These are phyloP conservation scores for Telopea speciosissima DNA, from an alignment of 177 flowering plant species.

Conservation along the genomic window DNA sequence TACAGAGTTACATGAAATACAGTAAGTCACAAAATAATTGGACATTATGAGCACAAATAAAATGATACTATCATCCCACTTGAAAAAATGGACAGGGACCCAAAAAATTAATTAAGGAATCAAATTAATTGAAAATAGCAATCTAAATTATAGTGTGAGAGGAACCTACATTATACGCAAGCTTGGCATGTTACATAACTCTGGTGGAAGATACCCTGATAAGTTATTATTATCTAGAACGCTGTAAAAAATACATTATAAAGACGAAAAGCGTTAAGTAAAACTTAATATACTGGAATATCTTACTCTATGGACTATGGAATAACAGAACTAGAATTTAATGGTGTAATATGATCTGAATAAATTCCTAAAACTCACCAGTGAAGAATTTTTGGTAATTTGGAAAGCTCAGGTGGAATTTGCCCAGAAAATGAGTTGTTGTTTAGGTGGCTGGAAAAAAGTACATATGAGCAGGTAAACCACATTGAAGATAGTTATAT, in stretches of 20 bases:
- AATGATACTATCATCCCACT: background rate
- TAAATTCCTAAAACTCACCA: constrained; percentile 42
- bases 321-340: background rate
- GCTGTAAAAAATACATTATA: constrained; percentile 30
- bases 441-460: constrained; percentile 71
- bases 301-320: background rate
- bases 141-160: background rate
- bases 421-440: constrained; percentile 77
- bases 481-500: background rate
- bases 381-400: constrained; percentile 49
- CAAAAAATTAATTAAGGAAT: background rate
- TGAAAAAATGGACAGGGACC: background rate
- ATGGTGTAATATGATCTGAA: background rate
- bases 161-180: constrained; percentile 58
- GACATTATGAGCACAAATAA: background rate
- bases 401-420: constrained; percentile 63
- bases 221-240: constrained; percentile 78
- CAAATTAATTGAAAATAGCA: background rate
- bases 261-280: background rate
- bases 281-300: background rate
- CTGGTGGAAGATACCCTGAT: constrained; percentile 72
- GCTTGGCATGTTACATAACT: constrained; percentile 33
- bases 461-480: background rate
- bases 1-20: background rate
- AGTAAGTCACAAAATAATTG: background rate